Base-by-base conservation (phyloP, 148 eudicot genomes). In the Camellia granthamiana region DNA sequence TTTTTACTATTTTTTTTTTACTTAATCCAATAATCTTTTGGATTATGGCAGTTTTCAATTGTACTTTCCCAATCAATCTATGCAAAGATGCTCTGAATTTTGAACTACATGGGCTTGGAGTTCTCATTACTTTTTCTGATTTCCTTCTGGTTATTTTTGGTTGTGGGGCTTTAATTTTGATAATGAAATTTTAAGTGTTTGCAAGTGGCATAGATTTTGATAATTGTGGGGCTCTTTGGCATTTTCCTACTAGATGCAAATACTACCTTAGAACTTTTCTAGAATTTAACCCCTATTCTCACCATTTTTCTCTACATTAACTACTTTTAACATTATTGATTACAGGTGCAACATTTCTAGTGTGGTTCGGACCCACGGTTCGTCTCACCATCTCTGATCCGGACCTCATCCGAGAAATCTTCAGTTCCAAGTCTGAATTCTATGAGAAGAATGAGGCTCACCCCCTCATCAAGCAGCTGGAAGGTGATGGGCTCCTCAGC, bases 341-440 rank as follows among this genome's bases (percentile, higher is more conserved):
- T 85, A 80, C 74, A 93, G 98, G 98, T 76, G 80, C 94, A 62
- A 93, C 95, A 77, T 95, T 95, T 85, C 80, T 95, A 14, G 90
- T 95, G 74, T 95, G 98, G 98, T 95, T 95, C 15, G 98, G 98
- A 44, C 92, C 97, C 38, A 95, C 92, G 0, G 87, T 91, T 23
- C 90, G 98, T 0, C 82, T 95, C 2, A 90, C 97, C 0, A 87
- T 95, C 0, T 87, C 98, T 4, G 97, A 95, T 79, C 98, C 98
- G 6, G 92, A 94, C 71, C 90, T 93, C 0, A 92, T 95, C 3
- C 78, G 95, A 19, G 98, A 95, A 81, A 89, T 95, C 58, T 95
- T 95, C 84, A 79, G 89, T 6, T 81, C 90, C 6, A 93, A 91
- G 41, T 92, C 98, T 0, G 97, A 95, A 46, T 84, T 82, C 66